Percentiles rank a stretch among this genome's conserved stretches.
phyloP scores from a whole-genome alignment of 2,329 filamentous ascomycete species.

The Biscogniauxia marginata region DNA sequence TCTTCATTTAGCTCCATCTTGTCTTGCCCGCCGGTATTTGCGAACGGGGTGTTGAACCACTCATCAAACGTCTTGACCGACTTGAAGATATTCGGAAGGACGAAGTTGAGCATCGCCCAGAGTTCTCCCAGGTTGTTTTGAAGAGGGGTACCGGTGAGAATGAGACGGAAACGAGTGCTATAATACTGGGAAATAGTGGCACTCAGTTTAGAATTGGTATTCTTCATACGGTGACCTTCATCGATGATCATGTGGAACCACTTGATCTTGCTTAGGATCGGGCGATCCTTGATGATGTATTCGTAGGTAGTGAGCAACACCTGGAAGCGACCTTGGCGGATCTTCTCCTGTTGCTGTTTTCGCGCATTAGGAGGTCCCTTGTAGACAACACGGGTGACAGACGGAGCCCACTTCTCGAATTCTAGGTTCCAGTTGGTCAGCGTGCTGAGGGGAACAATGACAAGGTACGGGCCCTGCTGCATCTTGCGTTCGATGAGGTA shows the following conservation, averaged over 20 bases:
- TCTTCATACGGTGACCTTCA: conserved; percentile 99
- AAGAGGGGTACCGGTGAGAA: conserved; percentile 93
- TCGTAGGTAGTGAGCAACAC: conserved; percentile 97
- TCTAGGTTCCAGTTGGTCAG: conserved; percentile 98
- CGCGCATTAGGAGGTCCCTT: conserved; percentile 88
- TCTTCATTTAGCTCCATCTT: conserved; percentile 99
- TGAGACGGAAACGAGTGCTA: conserved; percentile 88
- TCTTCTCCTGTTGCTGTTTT: conserved; percentile 89
- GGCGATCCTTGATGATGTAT: conserved; percentile 98
- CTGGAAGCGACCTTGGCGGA: conserved; percentile 93
- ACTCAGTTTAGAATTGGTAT: conserved; percentile 91
- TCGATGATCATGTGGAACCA: conserved; percentile 99
- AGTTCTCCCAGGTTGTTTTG: conserved; percentile 96
- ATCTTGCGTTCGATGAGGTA: conserved; percentile 96
- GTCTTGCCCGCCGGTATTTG: conserved; percentile 95
- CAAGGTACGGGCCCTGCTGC: conserved; percentile 87
- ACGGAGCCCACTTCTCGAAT: conserved; percentile 98
- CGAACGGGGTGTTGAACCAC: conserved; percentile 99
- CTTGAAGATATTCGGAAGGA: conserved; percentile 97
- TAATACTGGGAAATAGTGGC: conserved; percentile 95
- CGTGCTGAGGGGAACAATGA: conserved; percentile 95
- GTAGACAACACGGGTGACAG: conserved; percentile 84
- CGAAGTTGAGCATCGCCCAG: conserved; percentile 98
- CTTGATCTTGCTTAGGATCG: conserved; percentile 94
- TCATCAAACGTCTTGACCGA: conserved; percentile 98